Evolutionary conservation across 2,329 filamentous ascomycete genomes (phyloP).

Genomic region (Beauveria varroae): DNA sequence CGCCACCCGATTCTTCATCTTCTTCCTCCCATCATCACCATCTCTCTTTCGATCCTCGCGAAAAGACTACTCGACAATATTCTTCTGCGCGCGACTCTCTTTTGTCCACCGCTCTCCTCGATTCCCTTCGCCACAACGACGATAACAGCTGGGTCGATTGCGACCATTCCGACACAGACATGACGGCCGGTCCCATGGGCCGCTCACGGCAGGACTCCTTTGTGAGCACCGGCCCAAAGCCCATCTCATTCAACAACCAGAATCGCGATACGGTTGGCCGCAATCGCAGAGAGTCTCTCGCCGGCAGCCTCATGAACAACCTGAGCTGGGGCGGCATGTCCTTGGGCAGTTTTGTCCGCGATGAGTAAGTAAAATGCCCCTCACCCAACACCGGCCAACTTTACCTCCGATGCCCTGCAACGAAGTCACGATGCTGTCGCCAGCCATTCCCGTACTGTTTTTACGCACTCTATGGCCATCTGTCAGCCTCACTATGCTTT

Average conservation of each 20-base stretch:
- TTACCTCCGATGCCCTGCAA: conserved; percentile 17
- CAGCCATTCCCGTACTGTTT: background rate
- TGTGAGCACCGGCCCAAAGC: conserved; percentile 57
- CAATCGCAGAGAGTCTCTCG: conserved; percentile 53
- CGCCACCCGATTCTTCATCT: conserved; percentile 14
- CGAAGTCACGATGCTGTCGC: conserved; percentile 1
- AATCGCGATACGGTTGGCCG: conserved; percentile 52
- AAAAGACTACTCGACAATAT: background rate
- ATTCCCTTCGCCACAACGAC: conserved; percentile 18
- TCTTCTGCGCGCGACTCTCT: conserved; percentile 14
- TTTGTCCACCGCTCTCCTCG: conserved; percentile 19
- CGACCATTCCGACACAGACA: conserved; percentile 30
- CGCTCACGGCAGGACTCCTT: conserved; percentile 58
- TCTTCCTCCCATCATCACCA: conserved; percentile 5
- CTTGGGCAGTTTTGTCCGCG: conserved; percentile 91
- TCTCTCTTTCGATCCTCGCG: conserved; percentile 17
- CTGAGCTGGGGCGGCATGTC: conserved; percentile 98
- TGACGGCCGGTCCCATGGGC: conserved; percentile 52
- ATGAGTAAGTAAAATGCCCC: conserved; percentile 67
- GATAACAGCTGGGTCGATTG: conserved; percentile 19
- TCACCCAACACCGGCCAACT: conserved; percentile 2
- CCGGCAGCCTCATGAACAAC: conserved; percentile 63
- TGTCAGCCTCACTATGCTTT: background rate
- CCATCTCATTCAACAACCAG: conserved; percentile 59
- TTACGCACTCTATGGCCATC: background rate